A percentile compares a stretch with the other conserved stretches of the same genome.
These are phyloP conservation scores for Neonectria coccinea DNA, from an alignment of 2,329 filamentous ascomycete genomes.

Conservation along the genomic window DNA sequence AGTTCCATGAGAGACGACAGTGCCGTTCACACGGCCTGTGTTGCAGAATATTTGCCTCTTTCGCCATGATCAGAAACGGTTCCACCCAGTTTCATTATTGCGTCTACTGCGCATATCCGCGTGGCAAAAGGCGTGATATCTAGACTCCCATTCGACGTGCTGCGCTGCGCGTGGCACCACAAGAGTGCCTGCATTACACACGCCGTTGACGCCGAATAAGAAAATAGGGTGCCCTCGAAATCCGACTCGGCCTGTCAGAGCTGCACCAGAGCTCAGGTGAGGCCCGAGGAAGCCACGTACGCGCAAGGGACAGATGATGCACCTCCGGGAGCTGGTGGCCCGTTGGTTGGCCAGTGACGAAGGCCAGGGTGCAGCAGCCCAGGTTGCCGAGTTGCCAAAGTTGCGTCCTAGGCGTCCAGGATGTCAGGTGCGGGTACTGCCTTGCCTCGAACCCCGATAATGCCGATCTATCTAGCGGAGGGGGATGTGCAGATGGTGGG, in stretches of 20 bases:
- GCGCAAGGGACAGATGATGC: conserved; percentile 35
- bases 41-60: conserved; percentile 26
- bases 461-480: conserved; percentile 28
- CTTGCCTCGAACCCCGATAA: conserved; percentile 32
- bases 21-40: conserved; percentile 23
- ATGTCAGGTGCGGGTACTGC: conserved; percentile 26
- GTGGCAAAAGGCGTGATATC: conserved; percentile 12
- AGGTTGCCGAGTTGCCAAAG: neutral
- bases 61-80: conserved; percentile 27
- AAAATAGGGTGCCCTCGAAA: conserved; percentile 27
- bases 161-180: conserved; percentile 29
- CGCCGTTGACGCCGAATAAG: conserved; percentile 17
- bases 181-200: conserved; percentile 29
- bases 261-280: neutral
- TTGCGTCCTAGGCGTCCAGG: conserved; percentile 8
- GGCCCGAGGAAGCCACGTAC: conserved; percentile 20
- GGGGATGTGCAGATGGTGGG: conserved; percentile 11
- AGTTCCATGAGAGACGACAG: conserved; percentile 23
- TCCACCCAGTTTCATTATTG: conserved; percentile 26
- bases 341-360: conserved; percentile 25
- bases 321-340: conserved; percentile 32
- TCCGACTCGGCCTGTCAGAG: conserved; percentile 14
- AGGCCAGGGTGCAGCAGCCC: conserved; percentile 26
- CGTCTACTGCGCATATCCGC: conserved; percentile 2
- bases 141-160: conserved; percentile 15